phyloP scores from a whole-genome alignment of 2,329 filamentous ascomycete genomes.

The Diaporthe citri region DNA sequence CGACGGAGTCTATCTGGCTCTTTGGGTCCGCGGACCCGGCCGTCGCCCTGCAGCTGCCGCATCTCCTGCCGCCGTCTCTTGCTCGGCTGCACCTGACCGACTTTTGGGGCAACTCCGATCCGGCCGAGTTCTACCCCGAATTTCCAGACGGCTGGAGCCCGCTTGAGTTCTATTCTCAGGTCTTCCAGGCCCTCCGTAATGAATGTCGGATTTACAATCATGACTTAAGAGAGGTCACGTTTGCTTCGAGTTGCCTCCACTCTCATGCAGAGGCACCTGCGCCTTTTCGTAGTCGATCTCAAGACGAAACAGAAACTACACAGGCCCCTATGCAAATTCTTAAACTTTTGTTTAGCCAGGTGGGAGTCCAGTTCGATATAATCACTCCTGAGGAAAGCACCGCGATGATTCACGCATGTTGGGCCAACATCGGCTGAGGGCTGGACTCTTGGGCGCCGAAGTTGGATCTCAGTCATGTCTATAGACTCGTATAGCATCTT shows the following conservation, averaged over 20 bases:
- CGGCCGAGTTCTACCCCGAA: neutral
- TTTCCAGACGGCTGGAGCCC: neutral
- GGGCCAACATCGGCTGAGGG: neutral
- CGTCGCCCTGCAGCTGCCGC: neutral
- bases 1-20: constrained; percentile 3
- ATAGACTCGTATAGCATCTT: neutral
- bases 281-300: neutral
- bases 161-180: neutral
- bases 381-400: neutral
- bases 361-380: neutral
- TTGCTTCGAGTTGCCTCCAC: neutral
- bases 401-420: neutral
- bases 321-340: neutral
- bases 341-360: neutral
- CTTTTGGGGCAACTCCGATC: constrained; percentile 9
- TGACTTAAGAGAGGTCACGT: neutral
- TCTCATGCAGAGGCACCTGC: neutral
- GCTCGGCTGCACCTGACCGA: neutral
- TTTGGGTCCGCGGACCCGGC: neutral
- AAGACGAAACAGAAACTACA: neutral
- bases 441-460: neutral
- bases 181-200: neutral
- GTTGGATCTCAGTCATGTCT: neutral
- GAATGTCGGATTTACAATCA: neutral
- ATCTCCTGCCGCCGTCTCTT: neutral